These are phyloP conservation scores for Penicillium crystallinum DNA, from an alignment of 495 filamentous ascomycete species.

Conservation along the genomic window DNA sequence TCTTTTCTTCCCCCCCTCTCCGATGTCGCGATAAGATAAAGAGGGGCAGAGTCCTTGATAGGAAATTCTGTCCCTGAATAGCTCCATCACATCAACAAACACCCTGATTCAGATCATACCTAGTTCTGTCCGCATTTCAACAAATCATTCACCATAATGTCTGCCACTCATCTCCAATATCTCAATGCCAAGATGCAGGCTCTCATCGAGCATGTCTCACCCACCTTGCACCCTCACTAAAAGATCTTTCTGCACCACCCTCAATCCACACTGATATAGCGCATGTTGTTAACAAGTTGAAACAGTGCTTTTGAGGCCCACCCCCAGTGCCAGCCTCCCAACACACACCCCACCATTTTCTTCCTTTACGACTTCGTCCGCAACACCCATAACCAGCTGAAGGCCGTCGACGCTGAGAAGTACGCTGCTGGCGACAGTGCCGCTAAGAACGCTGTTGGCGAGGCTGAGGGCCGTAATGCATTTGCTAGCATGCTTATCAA, in stretches of 20 bases:
- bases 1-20: neutral
- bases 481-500: slow-evolving; percentile 26
- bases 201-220: slow-evolving; percentile 24
- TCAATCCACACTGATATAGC: neutral
- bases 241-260: neutral
- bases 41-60: neutral
- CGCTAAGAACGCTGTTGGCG: slow-evolving; percentile 11
- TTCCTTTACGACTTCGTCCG: slow-evolving; percentile 32
- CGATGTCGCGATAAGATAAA: neutral
- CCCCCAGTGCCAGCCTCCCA: slow-evolving; percentile 27
- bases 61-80: neutral
- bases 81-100: neutral
- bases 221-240: neutral
- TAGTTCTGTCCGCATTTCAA: neutral
- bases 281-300: neutral
- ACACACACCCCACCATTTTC: slow-evolving; percentile 29
- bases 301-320: slow-evolving; percentile 28
- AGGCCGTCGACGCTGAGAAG: slow-evolving; percentile 22
- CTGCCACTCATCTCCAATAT: slow-evolving; percentile 10
- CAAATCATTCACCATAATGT: neutral
- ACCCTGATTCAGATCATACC: neutral
- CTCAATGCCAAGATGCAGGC: slow-evolving; percentile 23
- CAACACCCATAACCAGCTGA: slow-evolving; percentile 25
- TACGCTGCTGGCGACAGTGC: slow-evolving; percentile 18
- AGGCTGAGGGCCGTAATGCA: slow-evolving; percentile 27